phyloP scores from a whole-genome alignment of 2,329 filamentous ascomycete species.

The Keithomyces neogunnii region DNA sequence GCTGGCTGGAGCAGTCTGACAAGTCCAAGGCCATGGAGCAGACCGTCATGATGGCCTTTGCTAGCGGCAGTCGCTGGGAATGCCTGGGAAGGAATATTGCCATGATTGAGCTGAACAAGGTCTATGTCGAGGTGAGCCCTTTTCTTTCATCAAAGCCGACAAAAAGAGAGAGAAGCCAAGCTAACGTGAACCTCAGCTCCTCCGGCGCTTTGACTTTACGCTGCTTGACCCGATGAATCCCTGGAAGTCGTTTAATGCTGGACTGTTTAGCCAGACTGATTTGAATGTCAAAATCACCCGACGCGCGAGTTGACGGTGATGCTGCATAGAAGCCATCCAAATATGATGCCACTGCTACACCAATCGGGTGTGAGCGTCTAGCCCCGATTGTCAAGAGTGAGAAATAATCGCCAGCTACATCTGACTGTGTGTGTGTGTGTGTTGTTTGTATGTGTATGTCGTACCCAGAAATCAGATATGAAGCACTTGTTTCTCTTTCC shows the following conservation, averaged over 20 bases:
- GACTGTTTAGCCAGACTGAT: constrained; percentile 1
- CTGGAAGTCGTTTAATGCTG: constrained; percentile 1
- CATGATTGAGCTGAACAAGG: constrained; percentile 2
- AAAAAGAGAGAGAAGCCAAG: not conserved
- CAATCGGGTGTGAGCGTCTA: no score
- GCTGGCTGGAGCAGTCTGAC: not conserved
- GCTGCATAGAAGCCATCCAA: not conserved
- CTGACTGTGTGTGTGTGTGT: no score
- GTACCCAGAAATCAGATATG: no score
- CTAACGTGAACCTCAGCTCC: not conserved
- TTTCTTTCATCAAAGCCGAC: not conserved
- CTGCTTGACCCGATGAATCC: not conserved
- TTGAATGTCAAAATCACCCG: not conserved
- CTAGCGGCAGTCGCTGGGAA: constrained; percentile 1
- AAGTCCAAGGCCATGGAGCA: not conserved
- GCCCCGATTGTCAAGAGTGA: no score
- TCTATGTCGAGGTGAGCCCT: not conserved
- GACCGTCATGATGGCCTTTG: constrained; percentile 3
- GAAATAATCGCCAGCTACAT: no score
- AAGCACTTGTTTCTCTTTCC: no score
- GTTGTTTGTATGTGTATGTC: no score
- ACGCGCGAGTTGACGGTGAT: not conserved
- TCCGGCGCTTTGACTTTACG: constrained; percentile 1
- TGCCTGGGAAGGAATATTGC: constrained; percentile 1
- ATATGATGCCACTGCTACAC: no score